These are phyloP conservation scores for Leccinum huronense DNA, from an alignment of 1,284 basidiomycete species.

Conservation along the genomic window DNA sequence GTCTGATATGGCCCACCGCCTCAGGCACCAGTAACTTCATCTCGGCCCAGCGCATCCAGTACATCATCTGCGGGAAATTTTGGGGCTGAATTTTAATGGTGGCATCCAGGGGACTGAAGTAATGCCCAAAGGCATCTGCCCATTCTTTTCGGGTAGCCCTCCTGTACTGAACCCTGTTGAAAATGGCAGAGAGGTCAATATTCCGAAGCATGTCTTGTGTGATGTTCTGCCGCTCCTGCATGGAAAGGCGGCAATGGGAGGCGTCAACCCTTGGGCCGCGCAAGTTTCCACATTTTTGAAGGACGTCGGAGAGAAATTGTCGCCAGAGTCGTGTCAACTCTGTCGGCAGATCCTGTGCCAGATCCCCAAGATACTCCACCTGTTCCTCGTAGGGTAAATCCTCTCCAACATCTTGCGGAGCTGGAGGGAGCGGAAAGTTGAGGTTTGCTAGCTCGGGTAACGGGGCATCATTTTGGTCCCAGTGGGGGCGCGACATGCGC, in stretches of 20 bases:
- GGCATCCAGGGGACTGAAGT: conserved; percentile 3
- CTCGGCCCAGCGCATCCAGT: conserved; percentile 11
- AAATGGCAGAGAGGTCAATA: neutral
- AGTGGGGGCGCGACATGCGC: conserved; percentile 4
- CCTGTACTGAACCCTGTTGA: conserved; percentile 6
- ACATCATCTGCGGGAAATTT: conserved; percentile 8
- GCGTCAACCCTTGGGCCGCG: conserved; percentile 4
- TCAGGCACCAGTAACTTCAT: neutral
- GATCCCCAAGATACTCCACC: neutral
- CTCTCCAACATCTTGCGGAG: conserved; percentile 5
- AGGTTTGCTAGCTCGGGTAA: conserved; percentile 5
- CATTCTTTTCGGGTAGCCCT: neutral
- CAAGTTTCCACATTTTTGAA: conserved; percentile 13
- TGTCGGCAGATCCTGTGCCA: neutral
- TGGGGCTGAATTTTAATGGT: conserved; percentile 3
- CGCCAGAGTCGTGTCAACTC: conserved; percentile 4
- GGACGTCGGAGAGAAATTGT: conserved; percentile 6
- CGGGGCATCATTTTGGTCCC: neutral
- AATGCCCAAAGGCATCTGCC: conserved; percentile 4
- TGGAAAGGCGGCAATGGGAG: conserved; percentile 8
- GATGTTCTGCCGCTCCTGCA: conserved; percentile 3
- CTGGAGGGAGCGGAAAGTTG: neutral
- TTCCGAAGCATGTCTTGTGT: neutral
- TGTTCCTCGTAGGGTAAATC: conserved; percentile 9
- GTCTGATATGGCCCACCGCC: neutral